phyloP scores from a whole-genome alignment of 176 grass and related monocot species.

The Raddia guianensis region DNA sequence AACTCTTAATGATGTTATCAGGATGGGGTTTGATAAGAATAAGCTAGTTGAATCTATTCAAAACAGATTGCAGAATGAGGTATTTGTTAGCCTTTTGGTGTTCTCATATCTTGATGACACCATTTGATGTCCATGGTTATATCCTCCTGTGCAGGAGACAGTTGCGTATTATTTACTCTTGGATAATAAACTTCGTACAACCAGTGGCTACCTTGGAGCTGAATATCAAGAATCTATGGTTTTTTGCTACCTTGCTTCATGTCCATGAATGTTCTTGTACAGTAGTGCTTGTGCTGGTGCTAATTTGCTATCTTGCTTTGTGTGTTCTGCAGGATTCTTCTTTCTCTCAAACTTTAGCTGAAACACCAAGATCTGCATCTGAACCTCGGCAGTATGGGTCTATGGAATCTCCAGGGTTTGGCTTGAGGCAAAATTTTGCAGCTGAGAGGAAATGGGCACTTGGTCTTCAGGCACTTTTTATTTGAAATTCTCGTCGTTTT shows the following conservation, averaged over 20 bases:
- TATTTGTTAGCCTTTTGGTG: conserved; percentile 34
- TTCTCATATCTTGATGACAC: conserved; percentile 1
- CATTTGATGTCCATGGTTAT: conserved; percentile 28
- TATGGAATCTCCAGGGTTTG: conserved; percentile 65
- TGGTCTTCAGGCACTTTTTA: conserved; percentile 70
- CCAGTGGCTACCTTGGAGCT: conserved; percentile 78
- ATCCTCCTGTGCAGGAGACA: conserved; percentile 59
- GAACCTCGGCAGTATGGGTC: conserved; percentile 50
- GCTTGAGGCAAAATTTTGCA: conserved; percentile 66
- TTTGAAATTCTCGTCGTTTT: neutral
- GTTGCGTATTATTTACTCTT: conserved; percentile 97
- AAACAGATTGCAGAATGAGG: conserved; percentile 90
- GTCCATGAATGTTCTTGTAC: conserved; percentile 7
- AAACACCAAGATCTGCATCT: conserved; percentile 57
- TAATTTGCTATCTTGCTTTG: conserved; percentile 36
- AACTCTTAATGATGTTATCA: conserved; percentile 80
- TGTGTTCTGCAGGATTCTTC: conserved; percentile 52
- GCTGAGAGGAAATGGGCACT: conserved; percentile 93
- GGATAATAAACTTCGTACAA: conserved; percentile 79
- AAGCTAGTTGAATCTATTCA: conserved; percentile 76
- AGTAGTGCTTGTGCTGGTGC: neutral
- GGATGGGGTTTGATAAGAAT: conserved; percentile 86
- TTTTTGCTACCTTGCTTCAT: neutral
- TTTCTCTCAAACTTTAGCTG: conserved; percentile 51
- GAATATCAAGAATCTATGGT: conserved; percentile 90